Conservation (phyloP, 441 rosid species). For the Pelargonium fulgidum region DNA sequence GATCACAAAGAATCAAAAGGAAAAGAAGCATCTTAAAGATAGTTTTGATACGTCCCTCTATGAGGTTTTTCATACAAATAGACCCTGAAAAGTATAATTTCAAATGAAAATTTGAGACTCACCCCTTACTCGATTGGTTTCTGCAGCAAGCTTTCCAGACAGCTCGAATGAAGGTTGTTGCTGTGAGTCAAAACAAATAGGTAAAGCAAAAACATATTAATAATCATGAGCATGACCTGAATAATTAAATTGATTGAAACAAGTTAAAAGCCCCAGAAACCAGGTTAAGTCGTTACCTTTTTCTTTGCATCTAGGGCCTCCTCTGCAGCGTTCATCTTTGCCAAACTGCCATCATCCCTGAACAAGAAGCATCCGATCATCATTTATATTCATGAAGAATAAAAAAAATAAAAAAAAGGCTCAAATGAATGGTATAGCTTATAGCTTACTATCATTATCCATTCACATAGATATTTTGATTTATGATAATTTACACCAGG, state of each 20-base stretch:
- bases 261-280: background rate
- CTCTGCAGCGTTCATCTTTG: conserved; percentile 83
- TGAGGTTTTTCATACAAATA: background rate
- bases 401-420: background rate
- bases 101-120: conserved; percentile 8
- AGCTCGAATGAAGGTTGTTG: conserved; percentile 84
- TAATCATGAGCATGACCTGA: no score
- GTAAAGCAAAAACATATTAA: background rate
- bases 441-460: background rate
- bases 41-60: background rate
- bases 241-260: no score
- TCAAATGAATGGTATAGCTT: background rate
- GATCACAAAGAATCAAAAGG: background rate
- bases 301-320: conserved; percentile 73
- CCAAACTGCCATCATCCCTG: conserved; percentile 53
- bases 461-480: background rate
- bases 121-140: conserved; percentile 90
- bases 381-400: background rate
- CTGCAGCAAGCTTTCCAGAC: conserved; percentile 94
- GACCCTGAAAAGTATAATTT: background rate
- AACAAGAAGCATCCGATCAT: conserved; percentile 15
- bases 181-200: conserved; percentile 35
- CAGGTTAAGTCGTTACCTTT: conserved; percentile 39
- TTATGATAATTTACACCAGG: no score
- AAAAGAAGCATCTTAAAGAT: background rate